Conservation (phyloP, 106 monocot species). For the Xerophyta viscosa region DNA sequence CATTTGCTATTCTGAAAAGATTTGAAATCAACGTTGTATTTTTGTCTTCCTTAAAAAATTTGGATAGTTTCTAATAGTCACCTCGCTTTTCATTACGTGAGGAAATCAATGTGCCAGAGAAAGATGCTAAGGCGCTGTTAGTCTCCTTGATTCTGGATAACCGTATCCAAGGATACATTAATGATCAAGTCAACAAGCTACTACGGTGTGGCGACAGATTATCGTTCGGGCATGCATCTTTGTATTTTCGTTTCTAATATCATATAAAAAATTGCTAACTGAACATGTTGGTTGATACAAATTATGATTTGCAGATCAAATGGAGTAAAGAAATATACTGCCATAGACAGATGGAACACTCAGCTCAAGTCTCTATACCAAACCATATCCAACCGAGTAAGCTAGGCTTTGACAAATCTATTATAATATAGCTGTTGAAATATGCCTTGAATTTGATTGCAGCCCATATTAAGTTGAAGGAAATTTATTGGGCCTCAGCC, state of each 20-base stretch:
- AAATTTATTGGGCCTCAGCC: no score
- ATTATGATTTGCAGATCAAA: constrained; percentile 53
- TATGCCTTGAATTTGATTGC: no score
- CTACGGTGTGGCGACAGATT: constrained; percentile 92
- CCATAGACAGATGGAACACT: constrained; percentile 96
- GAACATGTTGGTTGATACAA: no score
- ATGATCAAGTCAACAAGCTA: constrained; percentile 92
- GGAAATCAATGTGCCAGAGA: constrained; percentile 98
- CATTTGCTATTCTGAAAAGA: no score
- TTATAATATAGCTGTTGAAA: no score
- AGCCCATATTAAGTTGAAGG: no score
- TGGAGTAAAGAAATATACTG: constrained; percentile 81
- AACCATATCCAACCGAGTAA: constrained; percentile 69
- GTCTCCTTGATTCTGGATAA: constrained; percentile 94
- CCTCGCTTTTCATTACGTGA: no score
- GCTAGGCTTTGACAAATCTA: background rate
- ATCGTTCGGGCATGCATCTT: no score
- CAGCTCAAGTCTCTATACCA: constrained; percentile 80
- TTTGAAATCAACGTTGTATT: no score
- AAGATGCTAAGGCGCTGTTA: constrained; percentile 90
- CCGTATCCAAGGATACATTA: constrained; percentile 87
- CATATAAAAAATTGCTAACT: no score
- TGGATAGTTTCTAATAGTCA: no score
- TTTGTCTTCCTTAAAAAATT: no score
- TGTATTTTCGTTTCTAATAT: background rate